Base-by-base conservation (phyloP, 2,329 filamentous ascomycete species). In the Zymoseptoria passerinii region DNA sequence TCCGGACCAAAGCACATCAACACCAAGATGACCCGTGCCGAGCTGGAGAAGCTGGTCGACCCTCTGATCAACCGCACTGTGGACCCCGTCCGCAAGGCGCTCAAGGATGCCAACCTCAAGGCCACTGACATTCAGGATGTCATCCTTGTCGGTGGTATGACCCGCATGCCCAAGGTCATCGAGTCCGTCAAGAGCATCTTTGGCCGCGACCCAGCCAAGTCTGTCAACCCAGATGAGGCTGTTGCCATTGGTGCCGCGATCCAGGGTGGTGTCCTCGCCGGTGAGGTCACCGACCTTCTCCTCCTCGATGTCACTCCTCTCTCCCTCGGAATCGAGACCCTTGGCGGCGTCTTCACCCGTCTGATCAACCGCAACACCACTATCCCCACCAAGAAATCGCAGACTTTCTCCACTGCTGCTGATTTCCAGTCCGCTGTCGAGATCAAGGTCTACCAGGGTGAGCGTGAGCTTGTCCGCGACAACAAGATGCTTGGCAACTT, bases 381-480 rank as follows among this genome's bases (percentile, higher is more conserved):
- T 66, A 97, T 97, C 74, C 92, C 92, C 58, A 97, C 92, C 80
- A 96, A 96, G 88, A 97, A 97, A 83, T 96, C 92, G 10, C 91
- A 96, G 81, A 86, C 92, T 73, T 97, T 97, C 86, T 96, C 92
- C 58, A 97, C 92, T 54, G 92, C 92, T 56, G 92, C 92, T 67
- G 92, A 97, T 76, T 96, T 95, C 89, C 92, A 97, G 83, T 95
- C 90, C 64, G 92, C 92, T 68, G 92, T 97, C 73, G 92, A 96
- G 83, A 97, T 97, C 83, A 96, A 97, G 89, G 92, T 97, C 65
- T 97, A 86, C 88, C 92, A 97, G 86, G 92, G 92, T 83, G 92
- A 97, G 85, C 92, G 92, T 89, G 92, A 96, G 82, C 90, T 96
- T 64, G 92, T 96, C 76, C 88, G 87, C 74, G 92, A 97, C 81